These are phyloP conservation scores for Fusarium luffae DNA, from an alignment of 2,329 filamentous ascomycete genomes.

Conservation along the genomic window DNA sequence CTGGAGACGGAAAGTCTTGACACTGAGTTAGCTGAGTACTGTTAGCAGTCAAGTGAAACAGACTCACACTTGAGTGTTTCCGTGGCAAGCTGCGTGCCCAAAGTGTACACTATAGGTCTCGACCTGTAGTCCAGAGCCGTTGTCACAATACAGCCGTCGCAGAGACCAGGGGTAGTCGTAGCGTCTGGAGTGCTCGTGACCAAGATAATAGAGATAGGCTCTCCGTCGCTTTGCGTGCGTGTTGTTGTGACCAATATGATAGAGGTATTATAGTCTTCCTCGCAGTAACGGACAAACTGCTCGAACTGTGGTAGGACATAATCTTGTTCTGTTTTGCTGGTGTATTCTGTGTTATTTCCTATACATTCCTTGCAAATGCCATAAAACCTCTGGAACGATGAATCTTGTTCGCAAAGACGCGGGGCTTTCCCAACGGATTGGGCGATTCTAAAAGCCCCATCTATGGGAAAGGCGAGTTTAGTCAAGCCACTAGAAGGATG, in stretches of 20 bases:
- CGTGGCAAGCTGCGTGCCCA: neutral
- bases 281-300: too few species aligned
- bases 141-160: accelerated
- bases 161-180: neutral
- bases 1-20: neutral
- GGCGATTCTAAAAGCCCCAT: neutral
- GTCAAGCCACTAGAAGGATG: accelerated
- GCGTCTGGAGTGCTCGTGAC: too few species aligned
- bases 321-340: accelerated
- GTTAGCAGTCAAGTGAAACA: accelerated
- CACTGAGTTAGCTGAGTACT: accelerated
- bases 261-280: too few species aligned
- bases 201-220: too few species aligned
- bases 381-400: neutral
- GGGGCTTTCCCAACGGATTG: neutral
- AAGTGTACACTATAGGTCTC: neutral
- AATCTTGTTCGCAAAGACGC: neutral
- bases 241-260: too few species aligned
- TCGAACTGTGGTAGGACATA: too few species aligned
- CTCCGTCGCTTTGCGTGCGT: too few species aligned
- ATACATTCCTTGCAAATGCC: too few species aligned
- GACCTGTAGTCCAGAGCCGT: neutral
- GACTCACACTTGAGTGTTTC: neutral
- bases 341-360: too few species aligned
- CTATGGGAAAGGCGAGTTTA: too few species aligned